Evolutionary conservation across 73 alveolate genomes (phyloP).

Genomic region (Symbiodinium pilosum): DNA sequence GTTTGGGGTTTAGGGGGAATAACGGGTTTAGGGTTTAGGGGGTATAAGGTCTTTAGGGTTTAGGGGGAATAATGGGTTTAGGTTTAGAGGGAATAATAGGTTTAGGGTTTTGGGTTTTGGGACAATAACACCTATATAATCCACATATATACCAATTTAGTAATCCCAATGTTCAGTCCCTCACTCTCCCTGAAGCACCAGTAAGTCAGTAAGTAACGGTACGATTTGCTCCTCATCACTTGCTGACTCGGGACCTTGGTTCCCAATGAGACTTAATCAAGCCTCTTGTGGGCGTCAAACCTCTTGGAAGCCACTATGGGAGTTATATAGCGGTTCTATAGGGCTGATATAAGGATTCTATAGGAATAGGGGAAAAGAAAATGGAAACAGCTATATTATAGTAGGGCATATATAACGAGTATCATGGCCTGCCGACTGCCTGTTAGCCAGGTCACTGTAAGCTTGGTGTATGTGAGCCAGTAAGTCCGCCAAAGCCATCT

Average conservation of each 20-base stretch:
- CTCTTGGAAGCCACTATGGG: too few relatives aligned
- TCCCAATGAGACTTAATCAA: too few relatives aligned
- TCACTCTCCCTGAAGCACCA: neutral
- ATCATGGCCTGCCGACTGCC: too few relatives aligned
- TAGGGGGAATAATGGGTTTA: neutral
- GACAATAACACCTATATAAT: neutral
- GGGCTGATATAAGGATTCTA: too few relatives aligned
- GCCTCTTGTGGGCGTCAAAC: too few relatives aligned
- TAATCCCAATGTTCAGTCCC: neutral
- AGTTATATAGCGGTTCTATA: too few relatives aligned
- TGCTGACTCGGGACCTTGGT: too few relatives aligned
- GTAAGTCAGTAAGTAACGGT: neutral
- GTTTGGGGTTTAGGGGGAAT: neutral
- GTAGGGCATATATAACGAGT: too few relatives aligned
- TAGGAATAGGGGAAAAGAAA: too few relatives aligned
- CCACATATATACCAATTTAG: neutral
- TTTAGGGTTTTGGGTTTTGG: neutral
- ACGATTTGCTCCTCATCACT: neutral
- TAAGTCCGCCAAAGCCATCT: neutral
- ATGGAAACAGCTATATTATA: too few relatives aligned
- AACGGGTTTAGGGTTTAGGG: neutral
- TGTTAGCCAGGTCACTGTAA: neutral
- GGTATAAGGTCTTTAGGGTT: neutral
- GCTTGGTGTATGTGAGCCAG: neutral
- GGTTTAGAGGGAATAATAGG: neutral